These are phyloP conservation scores for Cryptococcus wingfieldii DNA, from an alignment of 1,284 basidiomycete species.

Conservation along the genomic window DNA sequence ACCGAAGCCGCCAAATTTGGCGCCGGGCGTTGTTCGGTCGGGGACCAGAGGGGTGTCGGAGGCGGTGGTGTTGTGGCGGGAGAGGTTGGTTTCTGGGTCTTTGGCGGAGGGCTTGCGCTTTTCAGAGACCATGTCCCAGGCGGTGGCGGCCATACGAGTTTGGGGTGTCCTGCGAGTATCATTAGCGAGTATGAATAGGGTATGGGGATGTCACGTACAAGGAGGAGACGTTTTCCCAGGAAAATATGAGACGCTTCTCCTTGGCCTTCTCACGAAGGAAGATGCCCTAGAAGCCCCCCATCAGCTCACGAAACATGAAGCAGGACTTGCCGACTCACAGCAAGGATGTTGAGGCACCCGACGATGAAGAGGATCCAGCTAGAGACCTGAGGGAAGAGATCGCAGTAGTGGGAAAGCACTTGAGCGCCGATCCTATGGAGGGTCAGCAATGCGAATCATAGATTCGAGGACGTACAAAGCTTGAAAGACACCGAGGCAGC, in stretches of 20 bases:
- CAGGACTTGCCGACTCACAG: constrained; percentile 48
- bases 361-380: constrained; percentile 81
- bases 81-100: constrained; percentile 2
- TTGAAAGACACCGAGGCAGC: constrained; percentile 75
- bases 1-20: constrained; percentile 56
- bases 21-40: constrained; percentile 25
- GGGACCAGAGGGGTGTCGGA: constrained; percentile 31
- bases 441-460: background rate
- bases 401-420: constrained; percentile 73
- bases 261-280: constrained; percentile 40
- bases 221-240: constrained; percentile 46
- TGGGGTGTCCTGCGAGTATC: constrained; percentile 35
- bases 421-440: constrained; percentile 60
- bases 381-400: constrained; percentile 72
- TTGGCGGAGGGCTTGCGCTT: constrained; percentile 9
- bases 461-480: constrained; percentile 56
- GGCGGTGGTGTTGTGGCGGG: constrained; percentile 11
- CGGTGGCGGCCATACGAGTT: constrained; percentile 38
- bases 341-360: constrained; percentile 74
- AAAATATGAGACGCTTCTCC: constrained; percentile 41
- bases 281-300: constrained; percentile 29
- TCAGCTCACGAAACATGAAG: background rate
- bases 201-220: constrained; percentile 25
- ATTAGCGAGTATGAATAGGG: background rate
- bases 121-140: constrained; percentile 41